Conservation (phyloP, 495 filamentous ascomycete species). For the Cercophora newfieldiana region DNA sequence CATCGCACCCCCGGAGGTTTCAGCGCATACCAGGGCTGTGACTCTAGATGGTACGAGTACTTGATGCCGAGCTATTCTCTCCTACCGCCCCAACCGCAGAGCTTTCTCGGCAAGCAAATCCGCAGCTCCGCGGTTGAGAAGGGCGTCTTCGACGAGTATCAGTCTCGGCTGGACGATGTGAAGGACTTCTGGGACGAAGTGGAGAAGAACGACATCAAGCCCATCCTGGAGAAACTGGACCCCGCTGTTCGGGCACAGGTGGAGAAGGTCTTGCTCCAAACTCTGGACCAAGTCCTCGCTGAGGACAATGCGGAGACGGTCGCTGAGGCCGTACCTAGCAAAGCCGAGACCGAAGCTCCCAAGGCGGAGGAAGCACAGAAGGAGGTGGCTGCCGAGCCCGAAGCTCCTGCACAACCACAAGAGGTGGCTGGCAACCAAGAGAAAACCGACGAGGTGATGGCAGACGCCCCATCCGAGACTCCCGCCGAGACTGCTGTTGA, state of each 20-base stretch:
- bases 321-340: not conserved
- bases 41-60: conserved; percentile 95
- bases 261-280: conserved; percentile 40
- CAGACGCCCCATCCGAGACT: conserved; percentile 4
- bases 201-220: conserved; percentile 72
- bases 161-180: conserved; percentile 71
- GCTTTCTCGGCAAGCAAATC: conserved; percentile 78
- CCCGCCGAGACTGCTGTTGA: conserved; percentile 12
- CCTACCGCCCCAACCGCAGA: conserved; percentile 85
- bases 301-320: conserved; percentile 16
- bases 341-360: not conserved
- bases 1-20: conserved; percentile 81
- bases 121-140: conserved; percentile 68
- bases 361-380: conserved; percentile 18
- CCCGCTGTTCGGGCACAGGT: conserved; percentile 45
- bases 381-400: not conserved
- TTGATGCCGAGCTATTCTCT: conserved; percentile 89
- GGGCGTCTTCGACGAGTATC: conserved; percentile 65
- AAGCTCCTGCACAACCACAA: not conserved
- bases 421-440: not conserved
- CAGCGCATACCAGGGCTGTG: conserved; percentile 88
- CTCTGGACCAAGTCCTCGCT: conserved; percentile 34
- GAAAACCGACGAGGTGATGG: not conserved
- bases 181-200: conserved; percentile 76
- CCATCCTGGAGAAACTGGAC: conserved; percentile 60